Evolutionary conservation across 768 basidiomycete species (phyloP), one percentile per base, ranked within the genome.

Genomic region (Auriculariales sp.): DNA sequence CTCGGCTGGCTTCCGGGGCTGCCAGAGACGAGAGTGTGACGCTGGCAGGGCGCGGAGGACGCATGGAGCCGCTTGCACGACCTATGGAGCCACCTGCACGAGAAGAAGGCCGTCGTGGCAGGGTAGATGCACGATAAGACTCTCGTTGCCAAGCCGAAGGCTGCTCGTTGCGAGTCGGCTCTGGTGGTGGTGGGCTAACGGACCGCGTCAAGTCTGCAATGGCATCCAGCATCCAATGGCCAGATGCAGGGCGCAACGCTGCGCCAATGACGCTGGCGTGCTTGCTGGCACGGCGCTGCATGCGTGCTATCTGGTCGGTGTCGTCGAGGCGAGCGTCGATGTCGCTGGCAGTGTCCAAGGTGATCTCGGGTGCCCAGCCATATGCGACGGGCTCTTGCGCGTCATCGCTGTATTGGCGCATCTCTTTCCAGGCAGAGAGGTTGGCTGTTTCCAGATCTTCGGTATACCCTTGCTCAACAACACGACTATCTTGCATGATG

Each of bases 381-480:
- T 62, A 64, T 4, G 65, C 60, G 6, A 63, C 55, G 3, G 59
- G 64, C 14, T 55, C 61, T 6, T 28, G 47, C 19, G 24, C 44
- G 17, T 28, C 47, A 22, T 35, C 33, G 29, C 31, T 30, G 33
- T 24, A 32, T 15, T 44, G 39, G 19, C 19, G 17, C 39, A 44
- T 44, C 39, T 44, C 39, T 25, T 44, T 44, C 39, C 39, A 44
- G 19, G 27, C 22, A 25, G 39, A 44, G 22, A 25, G 22, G 39
- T 44, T 44, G 6, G 39, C 39, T 19, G 12, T 32, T 60, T 90
- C 86, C 47, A 97, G 73, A 59, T 94, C 93, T 1, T 63, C 64
- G 1, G 91, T 77, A 64, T 78, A 94, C 0, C 95, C 95, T 57
- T 90, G 84, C 61, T 98, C 89, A 44, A 82, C 82, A 28, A 95